These are phyloP conservation scores for Danielia reshetovae DNA, from an alignment of 805 yeast genomes.

Conservation along the genomic window DNA sequence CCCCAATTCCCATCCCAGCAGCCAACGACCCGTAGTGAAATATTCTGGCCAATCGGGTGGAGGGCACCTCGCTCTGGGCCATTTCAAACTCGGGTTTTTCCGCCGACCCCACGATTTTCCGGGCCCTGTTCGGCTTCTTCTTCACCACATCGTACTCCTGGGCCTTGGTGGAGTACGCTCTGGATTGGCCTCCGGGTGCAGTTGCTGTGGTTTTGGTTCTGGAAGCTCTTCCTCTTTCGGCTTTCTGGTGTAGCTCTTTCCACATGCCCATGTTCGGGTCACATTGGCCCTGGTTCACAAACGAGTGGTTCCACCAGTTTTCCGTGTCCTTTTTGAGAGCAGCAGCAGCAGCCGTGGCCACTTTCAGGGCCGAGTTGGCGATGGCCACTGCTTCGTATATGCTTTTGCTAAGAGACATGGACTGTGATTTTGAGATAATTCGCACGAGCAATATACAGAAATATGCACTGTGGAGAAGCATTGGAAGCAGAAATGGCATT, in stretches of 20 bases:
- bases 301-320: conserved; percentile 19
- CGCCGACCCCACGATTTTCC: conserved; percentile 16
- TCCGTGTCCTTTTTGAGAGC: conserved; percentile 18
- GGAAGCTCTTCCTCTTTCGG: conserved; percentile 6
- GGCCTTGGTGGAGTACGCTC: conserved; percentile 4
- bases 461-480: no score
- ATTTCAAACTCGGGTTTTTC: conserved; percentile 36
- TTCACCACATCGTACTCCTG: conserved; percentile 1
- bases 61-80: conserved; percentile 73
- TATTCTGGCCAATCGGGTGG: conserved; percentile 79
- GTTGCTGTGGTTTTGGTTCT: not conserved
- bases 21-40: conserved; percentile 93
- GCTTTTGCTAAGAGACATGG: conserved; percentile 14
- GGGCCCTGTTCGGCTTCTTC: conserved; percentile 9
- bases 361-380: conserved; percentile 21
- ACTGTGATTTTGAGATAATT: no score
- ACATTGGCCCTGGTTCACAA: conserved; percentile 14
- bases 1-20: conserved; percentile 84
- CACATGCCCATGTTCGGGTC: conserved; percentile 24
- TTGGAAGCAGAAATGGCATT: no score
- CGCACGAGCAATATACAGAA: no score
- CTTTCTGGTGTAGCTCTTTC: conserved; percentile 11
- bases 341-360: conserved; percentile 16
- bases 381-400: conserved; percentile 23
- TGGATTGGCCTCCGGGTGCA: conserved; percentile 5